Evolutionary conservation across 1,284 basidiomycete species (phyloP), one percentile per base, ranked within the genome.

Genomic region (Melampsora americana): DNA sequence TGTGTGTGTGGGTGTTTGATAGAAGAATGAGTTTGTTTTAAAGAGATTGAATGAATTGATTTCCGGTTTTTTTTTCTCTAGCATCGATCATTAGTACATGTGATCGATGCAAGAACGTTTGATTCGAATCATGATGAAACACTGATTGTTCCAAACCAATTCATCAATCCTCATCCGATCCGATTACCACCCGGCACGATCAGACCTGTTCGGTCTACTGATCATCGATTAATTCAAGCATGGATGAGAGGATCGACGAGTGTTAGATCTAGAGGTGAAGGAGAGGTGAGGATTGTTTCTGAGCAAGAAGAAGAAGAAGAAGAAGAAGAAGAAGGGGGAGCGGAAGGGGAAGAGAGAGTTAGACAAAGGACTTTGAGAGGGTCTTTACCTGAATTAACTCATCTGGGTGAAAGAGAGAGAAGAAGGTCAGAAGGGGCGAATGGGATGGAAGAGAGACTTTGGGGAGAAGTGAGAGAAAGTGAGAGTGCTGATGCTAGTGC

Each of bases 101-200:
- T 75, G 4, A 60, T 75, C 44, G 73, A 75, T 68, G 73, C 73
- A 62, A 65, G 73, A 2, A 75, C 73, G 3, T 75, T 75, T 62
- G 73, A 75, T 68, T 44, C 73, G 35, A 65, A 75, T 68, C 66
- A 75, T 68, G 66, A 68, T 67, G 42, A 75, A 46, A 61, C 61
- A 23, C 48, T 75, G 7, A 39, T 35, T n/a, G 73, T 75, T 1
- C 73, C 73, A 1, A 68, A 50, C 14, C 73, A 65, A 16, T 35
- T 68, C 18, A 44, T 64, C 32, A 68, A 44, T n/a, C 65, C 73
- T 5, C 50, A 67, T 44, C 66, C 66, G 20, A n/a, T 32, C 23
- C 44, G 66, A 30, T 32, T 67, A n/a, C 42, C 53, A 42, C 66
- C 66, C 2, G 65, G 65, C 7, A 56, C 65, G 12, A 60, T 74